These are phyloP conservation scores for Aspergillus neoniger DNA, from an alignment of 2,329 filamentous ascomycete genomes.

Conservation along the genomic window DNA sequence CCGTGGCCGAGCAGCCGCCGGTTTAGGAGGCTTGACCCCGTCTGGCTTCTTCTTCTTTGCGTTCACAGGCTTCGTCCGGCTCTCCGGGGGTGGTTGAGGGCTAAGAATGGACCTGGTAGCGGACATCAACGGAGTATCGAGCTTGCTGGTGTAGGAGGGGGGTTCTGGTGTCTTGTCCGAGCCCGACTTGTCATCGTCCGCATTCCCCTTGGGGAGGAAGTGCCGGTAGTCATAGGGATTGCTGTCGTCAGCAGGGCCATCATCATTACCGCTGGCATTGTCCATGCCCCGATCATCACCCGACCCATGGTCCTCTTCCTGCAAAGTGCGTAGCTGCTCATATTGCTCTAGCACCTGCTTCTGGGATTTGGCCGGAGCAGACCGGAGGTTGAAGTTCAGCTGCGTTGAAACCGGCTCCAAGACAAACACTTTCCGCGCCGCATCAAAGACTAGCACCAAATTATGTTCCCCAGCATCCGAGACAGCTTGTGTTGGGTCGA, in stretches of 20 bases:
- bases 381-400: slow-evolving; percentile 82
- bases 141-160: slow-evolving; percentile 32
- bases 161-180: slow-evolving; percentile 43
- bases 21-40: slow-evolving; percentile 22
- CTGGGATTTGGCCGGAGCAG: slow-evolving; percentile 66
- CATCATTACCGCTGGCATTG: slow-evolving; percentile 43
- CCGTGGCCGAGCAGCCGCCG: slow-evolving; percentile 23
- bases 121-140: slow-evolving; percentile 38
- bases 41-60: slow-evolving; percentile 30
- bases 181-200: slow-evolving; percentile 35
- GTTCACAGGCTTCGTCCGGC: slow-evolving; percentile 38
- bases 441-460: slow-evolving; percentile 71
- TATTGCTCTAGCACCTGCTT: slow-evolving; percentile 67
- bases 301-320: slow-evolving; percentile 38
- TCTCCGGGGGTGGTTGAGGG: slow-evolving; percentile 30
- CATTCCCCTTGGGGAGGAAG: slow-evolving; percentile 47
- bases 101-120: slow-evolving; percentile 29
- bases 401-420: slow-evolving; percentile 79
- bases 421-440: slow-evolving; percentile 71
- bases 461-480: slow-evolving; percentile 34
- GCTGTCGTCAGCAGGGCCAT: slow-evolving; percentile 44
- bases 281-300: slow-evolving; percentile 36
- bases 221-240: slow-evolving; percentile 54
- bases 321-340: slow-evolving; percentile 59
- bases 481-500: slow-evolving; percentile 37